Conservation (phyloP, 108 stramenopile genomes). For the Skeletonema costatum region DNA sequence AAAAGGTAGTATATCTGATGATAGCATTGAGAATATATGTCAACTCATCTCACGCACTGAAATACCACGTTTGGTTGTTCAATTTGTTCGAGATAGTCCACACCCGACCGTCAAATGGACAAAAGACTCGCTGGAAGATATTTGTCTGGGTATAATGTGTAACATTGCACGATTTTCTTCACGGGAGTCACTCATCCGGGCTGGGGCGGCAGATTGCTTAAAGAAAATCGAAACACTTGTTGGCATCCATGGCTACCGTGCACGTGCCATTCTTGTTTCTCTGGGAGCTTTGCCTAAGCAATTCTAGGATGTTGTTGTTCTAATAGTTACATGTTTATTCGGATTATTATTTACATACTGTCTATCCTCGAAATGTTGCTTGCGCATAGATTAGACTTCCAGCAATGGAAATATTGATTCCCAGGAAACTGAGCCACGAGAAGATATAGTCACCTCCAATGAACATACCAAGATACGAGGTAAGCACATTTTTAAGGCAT, state of each 20-base stretch:
- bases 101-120: constrained; percentile 89
- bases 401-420: constrained; percentile 48
- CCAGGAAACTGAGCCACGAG: constrained; percentile 41
- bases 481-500: constrained; percentile 55
- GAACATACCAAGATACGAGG: constrained; percentile 55
- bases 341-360: neutral
- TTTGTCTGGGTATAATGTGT: constrained; percentile 85
- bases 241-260: constrained; percentile 55
- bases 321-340: neutral
- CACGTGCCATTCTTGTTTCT: constrained; percentile 43
- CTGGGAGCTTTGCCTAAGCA: constrained; percentile 41
- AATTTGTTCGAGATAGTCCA: constrained; percentile 81
- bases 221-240: constrained; percentile 78
- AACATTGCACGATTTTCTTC: constrained; percentile 88
- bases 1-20: constrained; percentile 26
- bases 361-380: constrained; percentile 40
- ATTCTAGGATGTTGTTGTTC: neutral
- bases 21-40: constrained; percentile 84
- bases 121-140: constrained; percentile 89
- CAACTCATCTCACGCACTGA: constrained; percentile 85
- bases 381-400: constrained; percentile 49
- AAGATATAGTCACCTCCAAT: constrained; percentile 54
- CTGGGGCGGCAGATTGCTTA: constrained; percentile 86
- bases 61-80: constrained; percentile 85
- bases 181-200: constrained; percentile 74